Conservation (phyloP, 257 asterid genomes). For the Rauvolfia tetraphylla region DNA sequence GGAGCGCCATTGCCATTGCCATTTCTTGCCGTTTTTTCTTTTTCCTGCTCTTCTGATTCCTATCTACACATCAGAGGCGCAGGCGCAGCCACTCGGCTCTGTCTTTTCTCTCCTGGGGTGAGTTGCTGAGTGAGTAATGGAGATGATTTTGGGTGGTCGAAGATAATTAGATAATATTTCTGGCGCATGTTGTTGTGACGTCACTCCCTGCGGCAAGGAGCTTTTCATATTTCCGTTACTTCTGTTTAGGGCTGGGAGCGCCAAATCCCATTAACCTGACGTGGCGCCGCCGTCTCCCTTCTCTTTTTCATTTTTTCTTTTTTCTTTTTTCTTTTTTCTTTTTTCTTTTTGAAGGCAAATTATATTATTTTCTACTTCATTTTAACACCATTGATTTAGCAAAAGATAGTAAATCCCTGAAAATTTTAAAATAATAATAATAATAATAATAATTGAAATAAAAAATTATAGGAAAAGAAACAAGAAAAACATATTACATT, state of each 20-base stretch:
- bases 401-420: no score
- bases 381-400: no score
- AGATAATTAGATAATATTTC: conserved; percentile 48
- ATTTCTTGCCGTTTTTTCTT: neutral
- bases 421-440: no score
- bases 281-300: neutral
- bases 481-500: no score
- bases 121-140: neutral
- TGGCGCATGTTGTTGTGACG: conserved; percentile 23
- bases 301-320: no score
- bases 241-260: neutral
- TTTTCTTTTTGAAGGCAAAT: no score
- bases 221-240: conserved; percentile 17
- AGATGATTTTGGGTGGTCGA: conserved; percentile 56
- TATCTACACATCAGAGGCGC: conserved; percentile 7
- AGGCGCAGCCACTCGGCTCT: neutral
- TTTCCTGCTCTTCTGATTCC: conserved; percentile 8
- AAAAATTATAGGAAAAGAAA: no score
- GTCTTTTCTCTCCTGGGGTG: neutral
- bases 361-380: no score
- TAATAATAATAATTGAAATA: no score
- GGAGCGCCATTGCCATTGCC: conserved; percentile 77
- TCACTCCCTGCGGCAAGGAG: neutral
- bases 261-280: neutral
- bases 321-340: no score